A percentile compares a stretch with the other conserved stretches of the same genome.
Evolutionary conservation across 164 flowering plant species (phyloP).

Genomic region (Cinnamomum chago): DNA sequence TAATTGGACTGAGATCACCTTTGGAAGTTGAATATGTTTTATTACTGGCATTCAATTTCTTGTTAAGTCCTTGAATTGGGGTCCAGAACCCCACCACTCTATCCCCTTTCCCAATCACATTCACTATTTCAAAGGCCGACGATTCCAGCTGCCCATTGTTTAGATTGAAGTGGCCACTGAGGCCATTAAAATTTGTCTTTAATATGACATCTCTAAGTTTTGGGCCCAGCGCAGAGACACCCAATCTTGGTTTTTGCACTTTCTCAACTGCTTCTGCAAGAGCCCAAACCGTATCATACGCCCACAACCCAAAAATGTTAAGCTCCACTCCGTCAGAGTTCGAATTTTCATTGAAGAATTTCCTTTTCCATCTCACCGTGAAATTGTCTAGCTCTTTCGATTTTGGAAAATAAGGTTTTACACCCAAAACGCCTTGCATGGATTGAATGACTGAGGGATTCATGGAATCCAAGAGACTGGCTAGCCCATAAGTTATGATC

Average conservation of each 20-base stretch:
- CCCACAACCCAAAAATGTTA: constrained; percentile 17
- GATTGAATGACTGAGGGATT: constrained; percentile 16
- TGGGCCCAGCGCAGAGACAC: constrained; percentile 7
- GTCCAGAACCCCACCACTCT: constrained; percentile 31
- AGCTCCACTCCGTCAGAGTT: background rate
- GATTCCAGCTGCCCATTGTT: constrained; percentile 20
- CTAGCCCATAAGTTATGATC: constrained; percentile 35
- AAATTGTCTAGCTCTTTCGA: constrained; percentile 22
- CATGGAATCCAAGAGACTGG: constrained; percentile 9
- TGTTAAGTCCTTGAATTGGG: constrained; percentile 11
- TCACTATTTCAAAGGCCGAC: constrained; percentile 21
- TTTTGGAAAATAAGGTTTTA: constrained; percentile 24
- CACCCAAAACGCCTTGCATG: constrained; percentile 46
- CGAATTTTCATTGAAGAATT: constrained; percentile 19
- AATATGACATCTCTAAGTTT: constrained; percentile 13
- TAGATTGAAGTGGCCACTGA: constrained; percentile 22
- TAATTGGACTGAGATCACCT: background rate
- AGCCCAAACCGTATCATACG: constrained; percentile 20
- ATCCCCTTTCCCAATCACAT: constrained; percentile 22
- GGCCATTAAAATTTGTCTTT: constrained; percentile 22
- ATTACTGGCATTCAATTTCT: background rate
- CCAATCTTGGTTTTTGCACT: background rate
- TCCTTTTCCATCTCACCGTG: constrained; percentile 24
- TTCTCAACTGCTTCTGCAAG: constrained; percentile 12
- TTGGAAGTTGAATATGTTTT: background rate